phyloP scores from a whole-genome alignment of 192 early-diverging fungal genomes.

The Paraglomus brasilianum region DNA sequence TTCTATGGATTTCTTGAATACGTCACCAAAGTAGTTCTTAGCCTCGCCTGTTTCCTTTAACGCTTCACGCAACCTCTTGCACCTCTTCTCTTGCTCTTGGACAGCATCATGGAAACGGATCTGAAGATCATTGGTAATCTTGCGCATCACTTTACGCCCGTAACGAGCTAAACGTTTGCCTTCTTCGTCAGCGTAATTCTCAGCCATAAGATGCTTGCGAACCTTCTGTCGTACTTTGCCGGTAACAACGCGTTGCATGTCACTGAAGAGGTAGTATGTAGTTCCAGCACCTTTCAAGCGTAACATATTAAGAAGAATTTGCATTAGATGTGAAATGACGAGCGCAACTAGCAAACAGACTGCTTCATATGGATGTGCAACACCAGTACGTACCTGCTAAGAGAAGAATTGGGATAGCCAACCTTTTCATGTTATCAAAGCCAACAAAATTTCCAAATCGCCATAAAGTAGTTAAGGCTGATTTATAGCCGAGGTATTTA shows the following conservation, averaged over 20 bases:
- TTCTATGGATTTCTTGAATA: conserved; percentile 58
- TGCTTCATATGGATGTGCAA: conserved; percentile 2
- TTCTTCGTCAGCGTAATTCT: conserved; percentile 56
- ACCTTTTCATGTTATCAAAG: conserved; percentile 59
- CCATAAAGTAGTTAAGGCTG: conserved; percentile 34
- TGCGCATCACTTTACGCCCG: conserved; percentile 61
- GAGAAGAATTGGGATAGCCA: conserved; percentile 58
- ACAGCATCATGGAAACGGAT: conserved; percentile 69
- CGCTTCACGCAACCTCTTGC: conserved; percentile 54
- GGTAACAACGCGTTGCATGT: conserved; percentile 68
- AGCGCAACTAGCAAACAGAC: neutral
- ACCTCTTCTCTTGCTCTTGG: conserved; percentile 65
- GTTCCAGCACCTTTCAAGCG: conserved; percentile 46
- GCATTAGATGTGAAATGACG: conserved; percentile 22
- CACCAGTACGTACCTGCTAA: conserved; percentile 52
- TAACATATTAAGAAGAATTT: conserved; percentile 31
- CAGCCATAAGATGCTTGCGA: conserved; percentile 45
- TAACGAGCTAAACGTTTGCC: conserved; percentile 64
- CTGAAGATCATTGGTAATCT: conserved; percentile 71
- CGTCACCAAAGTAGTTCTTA: conserved; percentile 61
- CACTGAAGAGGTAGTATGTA: conserved; percentile 62
- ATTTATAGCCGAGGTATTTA: conserved; percentile 44
- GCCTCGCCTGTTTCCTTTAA: conserved; percentile 65
- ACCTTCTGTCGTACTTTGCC: conserved; percentile 68
- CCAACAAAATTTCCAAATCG: conserved; percentile 59